Evolutionary conservation across 768 basidiomycete genomes (phyloP), one percentile per base, ranked within the genome.

Genomic region (Coprinopsis cinerea): DNA sequence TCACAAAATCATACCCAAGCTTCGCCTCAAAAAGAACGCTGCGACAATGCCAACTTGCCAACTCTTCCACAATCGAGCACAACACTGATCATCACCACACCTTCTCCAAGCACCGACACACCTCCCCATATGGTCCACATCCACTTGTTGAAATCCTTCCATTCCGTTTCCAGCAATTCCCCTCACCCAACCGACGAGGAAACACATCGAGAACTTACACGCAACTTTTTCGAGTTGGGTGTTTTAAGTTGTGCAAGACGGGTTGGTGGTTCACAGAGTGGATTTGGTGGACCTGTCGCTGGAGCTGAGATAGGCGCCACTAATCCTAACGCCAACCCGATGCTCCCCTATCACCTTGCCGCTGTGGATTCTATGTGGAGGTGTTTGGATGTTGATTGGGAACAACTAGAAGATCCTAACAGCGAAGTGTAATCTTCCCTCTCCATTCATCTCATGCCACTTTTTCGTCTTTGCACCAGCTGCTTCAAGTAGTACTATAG

Each of bases 301-400:
- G 30, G 30, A 32, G 15, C 30, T 15, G 30, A 15, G 30, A 15
- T 15, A 9, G 30, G 30, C 15, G 15, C 7, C 30, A 32, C 9
- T 32, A 32, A 32, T 41, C 39, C 23, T 18, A 56, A 66, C 24
- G 72, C 67, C 47, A 73, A 78, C 57, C 71, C 78, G 9, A 67
- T 70, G 32, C 62, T 92, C 45, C 89, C 88, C 11, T 79, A 85
- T 60, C 88, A 92, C 59, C 70, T 91, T 28, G 82, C 80, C 25
- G 85, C 86, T 14, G 71, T 88, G 22, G 81, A 87, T 50, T 71
- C 72, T 17, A 85, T 88, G 79, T 44, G 50, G 35, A 46, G 18
- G 11, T 46, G 50, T 24, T 22, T 51, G 23, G 44, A 51, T 39
- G 28, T 36, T 18, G 50, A 51, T 22, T 51, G 43, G 50, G 50